Conservation (phyloP, 139 green algal genomes). For the Mesotaenium endlicherianum region DNA sequence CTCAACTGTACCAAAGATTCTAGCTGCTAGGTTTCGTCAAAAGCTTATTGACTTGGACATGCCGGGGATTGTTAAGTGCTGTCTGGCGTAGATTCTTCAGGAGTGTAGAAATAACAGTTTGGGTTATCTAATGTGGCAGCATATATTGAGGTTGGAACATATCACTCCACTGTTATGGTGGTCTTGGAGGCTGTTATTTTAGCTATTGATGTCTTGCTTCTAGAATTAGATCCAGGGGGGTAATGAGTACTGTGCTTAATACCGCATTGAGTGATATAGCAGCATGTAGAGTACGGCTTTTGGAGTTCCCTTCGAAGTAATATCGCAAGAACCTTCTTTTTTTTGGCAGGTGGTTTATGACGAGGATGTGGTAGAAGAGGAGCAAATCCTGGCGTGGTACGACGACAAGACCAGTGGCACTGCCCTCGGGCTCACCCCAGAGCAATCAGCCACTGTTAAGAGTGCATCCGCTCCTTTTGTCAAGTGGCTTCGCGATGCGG, state of each 20-base stretch:
- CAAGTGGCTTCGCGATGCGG: slow-evolving; percentile 76
- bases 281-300: not conserved
- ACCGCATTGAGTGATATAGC: not conserved
- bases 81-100: too few species aligned
- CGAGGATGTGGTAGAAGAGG: slow-evolving; percentile 81
- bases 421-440: slow-evolving; percentile 57
- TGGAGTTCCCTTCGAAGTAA: not conserved
- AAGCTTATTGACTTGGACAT: not conserved
- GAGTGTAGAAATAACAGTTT: too few species aligned
- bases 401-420: not conserved
- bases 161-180: not conserved
- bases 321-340: not conserved
- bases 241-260: not conserved
- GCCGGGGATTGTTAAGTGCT: not conserved
- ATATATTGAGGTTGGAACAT: too few species aligned
- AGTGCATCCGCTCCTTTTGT: slow-evolving; percentile 69
- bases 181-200: not conserved
- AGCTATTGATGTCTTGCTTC: not conserved
- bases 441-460: slow-evolving; percentile 62
- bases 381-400: slow-evolving; percentile 67
- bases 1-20: not conserved
- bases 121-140: too few species aligned
- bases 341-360: slow-evolving; percentile 69
- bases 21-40: not conserved
- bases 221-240: not conserved